Conservation (phyloP, 306 rosid species). For the Prunus fruticosa region DNA sequence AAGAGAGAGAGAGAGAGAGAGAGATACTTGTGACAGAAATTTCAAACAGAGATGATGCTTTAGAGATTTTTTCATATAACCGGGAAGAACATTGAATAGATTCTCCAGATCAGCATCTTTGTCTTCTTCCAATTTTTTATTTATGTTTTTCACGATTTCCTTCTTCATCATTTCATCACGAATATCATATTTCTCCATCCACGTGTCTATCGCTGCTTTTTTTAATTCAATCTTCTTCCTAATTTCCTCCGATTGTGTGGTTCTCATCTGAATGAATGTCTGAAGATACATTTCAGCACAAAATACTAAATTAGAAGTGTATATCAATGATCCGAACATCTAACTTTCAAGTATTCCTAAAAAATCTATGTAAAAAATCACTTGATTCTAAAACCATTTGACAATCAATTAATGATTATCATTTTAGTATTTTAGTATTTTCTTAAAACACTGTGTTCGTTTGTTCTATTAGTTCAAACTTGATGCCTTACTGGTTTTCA, state of each 20-base stretch:
- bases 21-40: too few species aligned
- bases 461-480: too few species aligned
- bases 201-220: conserved; percentile 4
- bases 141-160: conserved; percentile 3
- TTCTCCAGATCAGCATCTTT: conserved; percentile 20
- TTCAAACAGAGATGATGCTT: conserved; percentile 57
- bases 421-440: too few species aligned
- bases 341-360: too few species aligned
- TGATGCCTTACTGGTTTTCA: too few species aligned
- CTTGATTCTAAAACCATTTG: too few species aligned
- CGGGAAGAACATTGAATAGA: conserved; percentile 57
- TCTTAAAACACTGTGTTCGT: too few species aligned
- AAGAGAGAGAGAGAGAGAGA: too few species aligned
- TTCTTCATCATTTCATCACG: conserved; percentile 2
- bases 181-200: conserved; percentile 12
- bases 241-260: conserved; percentile 66
- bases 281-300: neutral
- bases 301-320: too few species aligned
- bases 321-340: too few species aligned
- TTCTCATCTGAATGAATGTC: conserved; percentile 65
- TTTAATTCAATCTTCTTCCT: conserved; percentile 12
- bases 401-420: too few species aligned
- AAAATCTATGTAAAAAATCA: too few species aligned
- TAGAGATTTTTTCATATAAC: conserved; percentile 54
- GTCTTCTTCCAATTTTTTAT: neutral